Evolutionary conservation across 768 basidiomycete species (phyloP).

Genomic region (Hysterangium stoloniferum): DNA sequence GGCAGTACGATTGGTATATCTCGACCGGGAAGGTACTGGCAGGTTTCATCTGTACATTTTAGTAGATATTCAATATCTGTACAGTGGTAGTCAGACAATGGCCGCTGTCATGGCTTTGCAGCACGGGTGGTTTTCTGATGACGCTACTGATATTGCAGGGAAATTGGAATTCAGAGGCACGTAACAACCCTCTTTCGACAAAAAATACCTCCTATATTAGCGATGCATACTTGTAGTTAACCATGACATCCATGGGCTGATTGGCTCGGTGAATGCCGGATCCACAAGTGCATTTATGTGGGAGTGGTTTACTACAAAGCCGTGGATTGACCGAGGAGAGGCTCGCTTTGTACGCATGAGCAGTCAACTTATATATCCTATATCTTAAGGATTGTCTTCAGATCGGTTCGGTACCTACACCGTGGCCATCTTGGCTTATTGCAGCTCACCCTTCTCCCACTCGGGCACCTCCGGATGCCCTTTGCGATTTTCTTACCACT

Average conservation of each 20-base stretch:
- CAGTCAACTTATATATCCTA: conserved; percentile 5
- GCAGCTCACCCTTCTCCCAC: conserved; percentile 66
- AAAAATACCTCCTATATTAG: neutral
- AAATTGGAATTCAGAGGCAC: conserved; percentile 64
- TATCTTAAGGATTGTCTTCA: conserved; percentile 21
- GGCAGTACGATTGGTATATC: conserved; percentile 87
- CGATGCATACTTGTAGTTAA: conserved; percentile 42
- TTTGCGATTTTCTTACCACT: conserved; percentile 52
- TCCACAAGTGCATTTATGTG: conserved; percentile 90
- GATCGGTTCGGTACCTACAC: conserved; percentile 84
- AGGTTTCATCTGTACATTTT: neutral
- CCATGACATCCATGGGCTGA: conserved; percentile 71
- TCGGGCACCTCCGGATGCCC: conserved; percentile 42
- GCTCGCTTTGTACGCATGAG: conserved; percentile 72
- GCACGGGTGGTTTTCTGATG: conserved; percentile 65
- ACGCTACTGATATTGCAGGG: conserved; percentile 8
- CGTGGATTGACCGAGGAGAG: conserved; percentile 71
- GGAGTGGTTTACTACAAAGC: conserved; percentile 89
- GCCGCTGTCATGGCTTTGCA: conserved; percentile 90
- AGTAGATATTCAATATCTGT: neutral
- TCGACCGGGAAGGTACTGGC: conserved; percentile 64
- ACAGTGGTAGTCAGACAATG: conserved; percentile 88
- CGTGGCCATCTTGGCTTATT: conserved; percentile 97
- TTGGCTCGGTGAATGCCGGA: conserved; percentile 82
- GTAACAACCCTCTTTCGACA: conserved; percentile 11